These are phyloP conservation scores for Camelina laxa DNA, from an alignment of 345 rosid species.

Conservation along the genomic window DNA sequence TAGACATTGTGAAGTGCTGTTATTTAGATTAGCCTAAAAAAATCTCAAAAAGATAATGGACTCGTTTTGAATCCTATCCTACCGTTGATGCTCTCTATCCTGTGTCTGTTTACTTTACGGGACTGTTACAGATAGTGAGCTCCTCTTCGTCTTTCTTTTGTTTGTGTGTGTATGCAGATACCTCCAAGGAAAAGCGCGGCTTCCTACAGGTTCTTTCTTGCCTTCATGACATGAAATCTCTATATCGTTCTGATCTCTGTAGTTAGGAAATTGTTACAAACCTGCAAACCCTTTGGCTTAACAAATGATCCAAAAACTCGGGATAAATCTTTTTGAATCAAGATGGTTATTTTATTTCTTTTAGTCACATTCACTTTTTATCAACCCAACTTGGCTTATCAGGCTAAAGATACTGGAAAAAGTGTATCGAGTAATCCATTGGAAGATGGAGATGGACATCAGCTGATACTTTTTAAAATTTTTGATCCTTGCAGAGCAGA, in stretches of 20 bases:
- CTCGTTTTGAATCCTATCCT: not conserved
- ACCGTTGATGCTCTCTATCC: not conserved
- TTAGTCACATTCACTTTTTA: not conserved
- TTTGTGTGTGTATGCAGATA: constrained; percentile 71
- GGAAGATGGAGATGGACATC: constrained; percentile 12
- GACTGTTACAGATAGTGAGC: constrained; percentile 14
- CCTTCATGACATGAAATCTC: constrained; percentile 1
- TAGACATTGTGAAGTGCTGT: constrained; percentile 12
- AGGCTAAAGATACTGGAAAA: not conserved
- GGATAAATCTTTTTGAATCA: constrained; percentile 11
- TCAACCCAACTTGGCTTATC: constrained; percentile 9
- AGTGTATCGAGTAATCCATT: not conserved
- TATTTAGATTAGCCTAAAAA: not conserved
- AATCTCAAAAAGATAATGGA: not conserved
- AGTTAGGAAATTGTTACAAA: constrained; percentile 12
- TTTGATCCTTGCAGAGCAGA: constrained; percentile 74
- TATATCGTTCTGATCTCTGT: constrained; percentile 1
- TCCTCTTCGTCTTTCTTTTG: constrained; percentile 17
- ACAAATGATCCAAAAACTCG: not conserved
- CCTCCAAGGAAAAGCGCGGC: constrained; percentile 97
- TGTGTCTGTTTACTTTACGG: not conserved
- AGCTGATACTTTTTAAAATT: constrained; percentile 28
- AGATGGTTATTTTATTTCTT: not conserved
- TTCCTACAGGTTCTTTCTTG: constrained; percentile 77
- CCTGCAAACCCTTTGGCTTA: constrained; percentile 6